Evolutionary conservation across 805 yeast genomes (phyloP), one percentile per base, ranked within the genome.

Genomic region (Lipomyces mesembrius): DNA sequence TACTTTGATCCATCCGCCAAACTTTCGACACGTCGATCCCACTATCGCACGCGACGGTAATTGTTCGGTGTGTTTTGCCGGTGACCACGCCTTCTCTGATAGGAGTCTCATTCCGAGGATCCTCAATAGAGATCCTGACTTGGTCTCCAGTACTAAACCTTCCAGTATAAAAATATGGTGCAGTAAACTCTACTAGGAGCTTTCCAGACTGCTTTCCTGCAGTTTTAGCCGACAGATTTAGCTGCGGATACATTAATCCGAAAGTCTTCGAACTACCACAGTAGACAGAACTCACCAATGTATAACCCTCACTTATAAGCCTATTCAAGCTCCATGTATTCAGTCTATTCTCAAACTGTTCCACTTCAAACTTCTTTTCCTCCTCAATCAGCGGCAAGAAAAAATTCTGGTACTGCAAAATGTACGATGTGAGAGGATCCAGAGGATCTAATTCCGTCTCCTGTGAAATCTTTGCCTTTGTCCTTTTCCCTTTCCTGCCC

Each of bases 101-200:
- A 20, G 58, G 58, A 22, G 22, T 32, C 58, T 55, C 58, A 9
- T 32, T 25, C 11, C 25, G 43, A 11, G 58, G 58, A 25, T 55
- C 32, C 22, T n/a, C 22, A 35, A n/a, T 20, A 32, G 58, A 35
- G 2, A 55, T 11, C 11, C 22, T 20, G 12, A 32, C 58, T 14
- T 55, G 43, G 58, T 49, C 58, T 22, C 58, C 58, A 8, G 27
- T 35, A 20, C 29, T 8, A 55, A 32, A 55, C 27, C 58, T 55
- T 8, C 58, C 43, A 4, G 32, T 35, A 25, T 55, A n/a, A 17
- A 8, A 55, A 55, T 20, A 20, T 20, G 20, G 58, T 17, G 22
- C 14, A 49, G 53, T 55, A 55, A 55, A 55, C 25, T 55, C 58
- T n/a, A 22, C 9, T 14, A 20, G 6, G 2, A 32, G 3, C 43